These are phyloP conservation scores for Martiniozyma abietophila DNA, from an alignment of 805 yeast genomes.

Conservation along the genomic window DNA sequence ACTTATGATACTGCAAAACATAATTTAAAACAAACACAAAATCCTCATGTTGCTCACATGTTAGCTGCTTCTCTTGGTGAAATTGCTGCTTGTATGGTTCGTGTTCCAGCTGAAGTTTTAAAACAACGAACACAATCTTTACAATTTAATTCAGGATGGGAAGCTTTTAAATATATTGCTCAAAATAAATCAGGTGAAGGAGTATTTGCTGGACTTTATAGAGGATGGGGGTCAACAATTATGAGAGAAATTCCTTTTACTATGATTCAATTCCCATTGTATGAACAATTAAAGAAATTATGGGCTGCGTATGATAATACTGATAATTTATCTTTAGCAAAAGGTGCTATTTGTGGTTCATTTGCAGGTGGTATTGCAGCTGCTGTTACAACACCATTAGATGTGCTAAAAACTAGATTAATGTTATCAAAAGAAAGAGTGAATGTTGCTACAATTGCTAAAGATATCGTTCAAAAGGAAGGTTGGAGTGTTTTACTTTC, in stretches of 20 bases:
- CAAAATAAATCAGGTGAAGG: constrained; percentile 72
- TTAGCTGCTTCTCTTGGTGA: constrained; percentile 83
- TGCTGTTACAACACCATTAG: constrained; percentile 72
- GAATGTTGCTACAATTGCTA: constrained; percentile 38
- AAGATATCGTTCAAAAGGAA: constrained; percentile 53
- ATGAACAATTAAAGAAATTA: constrained; percentile 65
- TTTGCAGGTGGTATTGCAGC: constrained; percentile 79
- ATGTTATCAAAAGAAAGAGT: constrained; percentile 59
- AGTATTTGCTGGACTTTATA: constrained; percentile 62
- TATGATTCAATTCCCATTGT: constrained; percentile 87
- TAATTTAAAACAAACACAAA: constrained; percentile 15
- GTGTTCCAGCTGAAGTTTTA: constrained; percentile 96
- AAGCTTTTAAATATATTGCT: constrained; percentile 55
- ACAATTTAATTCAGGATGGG: constrained; percentile 46
- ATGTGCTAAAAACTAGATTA: constrained; percentile 71
- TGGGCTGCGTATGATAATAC: constrained; percentile 39
- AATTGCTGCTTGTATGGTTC: constrained; percentile 81
- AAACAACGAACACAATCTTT: constrained; percentile 90
- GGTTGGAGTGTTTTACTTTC: constrained; percentile 63
- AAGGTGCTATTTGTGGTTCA: constrained; percentile 81
- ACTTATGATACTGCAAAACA: constrained; percentile 73
- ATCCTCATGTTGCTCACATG: constrained; percentile 64
- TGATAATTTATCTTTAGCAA: constrained; percentile 45
- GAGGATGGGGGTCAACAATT: constrained; percentile 91
- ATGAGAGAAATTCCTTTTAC: constrained; percentile 97